Evolutionary conservation across 2,329 filamentous ascomycete species (phyloP).

Genomic region (Monilinia vaccinii-corymbosi): DNA sequence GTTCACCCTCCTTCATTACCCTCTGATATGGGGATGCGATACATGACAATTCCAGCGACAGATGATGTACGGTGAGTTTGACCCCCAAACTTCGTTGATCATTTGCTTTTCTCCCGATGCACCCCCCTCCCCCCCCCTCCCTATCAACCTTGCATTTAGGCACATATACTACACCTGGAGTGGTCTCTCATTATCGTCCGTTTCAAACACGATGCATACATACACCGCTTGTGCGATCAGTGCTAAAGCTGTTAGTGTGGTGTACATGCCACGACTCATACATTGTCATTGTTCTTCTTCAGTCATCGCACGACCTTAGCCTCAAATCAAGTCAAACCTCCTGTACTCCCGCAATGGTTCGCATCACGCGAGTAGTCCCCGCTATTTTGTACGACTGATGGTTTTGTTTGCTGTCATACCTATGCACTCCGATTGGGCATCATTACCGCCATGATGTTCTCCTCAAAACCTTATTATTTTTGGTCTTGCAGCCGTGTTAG

Average conservation of each 20-base stretch:
- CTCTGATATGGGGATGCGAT: constrained; percentile 31
- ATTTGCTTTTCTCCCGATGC: constrained; percentile 17
- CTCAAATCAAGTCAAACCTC: constrained; percentile 20
- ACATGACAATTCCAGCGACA: constrained; percentile 27
- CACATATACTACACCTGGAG: constrained; percentile 16
- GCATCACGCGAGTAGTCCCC: constrained; percentile 27
- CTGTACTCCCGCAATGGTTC: constrained; percentile 16
- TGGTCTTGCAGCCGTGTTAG: constrained; percentile 22
- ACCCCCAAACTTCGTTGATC: constrained; percentile 19
- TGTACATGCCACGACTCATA: constrained; percentile 25
- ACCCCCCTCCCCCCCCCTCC: neutral
- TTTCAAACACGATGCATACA: constrained; percentile 16
- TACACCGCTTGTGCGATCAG: constrained; percentile 10
- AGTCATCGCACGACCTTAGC: constrained; percentile 26
- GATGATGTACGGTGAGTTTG: constrained; percentile 31
- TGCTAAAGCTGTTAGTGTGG: constrained; percentile 16
- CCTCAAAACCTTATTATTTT: constrained; percentile 22
- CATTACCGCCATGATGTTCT: constrained; percentile 14
- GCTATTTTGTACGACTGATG: constrained; percentile 20
- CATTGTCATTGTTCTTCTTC: constrained; percentile 16
- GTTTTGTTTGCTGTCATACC: constrained; percentile 27
- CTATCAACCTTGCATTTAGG: constrained; percentile 22
- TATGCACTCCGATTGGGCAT: constrained; percentile 24
- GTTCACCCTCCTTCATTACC: constrained; percentile 20
- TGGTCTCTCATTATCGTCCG: constrained; percentile 11